phyloP scores from a whole-genome alignment of 495 filamentous ascomycete species.

The Bacidia rubella region DNA sequence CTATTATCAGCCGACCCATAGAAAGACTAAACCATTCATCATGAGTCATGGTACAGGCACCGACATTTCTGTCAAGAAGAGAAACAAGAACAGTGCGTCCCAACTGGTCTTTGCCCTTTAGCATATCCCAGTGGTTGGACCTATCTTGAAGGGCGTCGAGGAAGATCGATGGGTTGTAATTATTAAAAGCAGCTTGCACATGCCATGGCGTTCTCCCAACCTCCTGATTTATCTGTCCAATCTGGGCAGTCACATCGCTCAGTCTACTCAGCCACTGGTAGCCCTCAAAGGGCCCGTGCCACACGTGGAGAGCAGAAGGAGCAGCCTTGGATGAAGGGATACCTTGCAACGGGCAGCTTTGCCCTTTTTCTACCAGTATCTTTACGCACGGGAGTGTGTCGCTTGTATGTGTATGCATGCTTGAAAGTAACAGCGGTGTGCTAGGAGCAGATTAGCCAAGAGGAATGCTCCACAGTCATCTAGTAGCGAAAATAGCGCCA shows the following conservation, averaged over 20 bases:
- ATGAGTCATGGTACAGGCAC: no score
- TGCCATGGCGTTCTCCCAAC: not conserved
- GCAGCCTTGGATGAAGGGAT: not conserved
- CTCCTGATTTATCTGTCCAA: not conserved
- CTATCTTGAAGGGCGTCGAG: no score
- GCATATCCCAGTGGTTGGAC: no score
- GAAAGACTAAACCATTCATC: no score
- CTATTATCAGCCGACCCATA: no score
- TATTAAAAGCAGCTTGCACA: not conserved
- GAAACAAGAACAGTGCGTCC: no score
- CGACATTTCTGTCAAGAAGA: no score
- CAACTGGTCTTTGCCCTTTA: no score
- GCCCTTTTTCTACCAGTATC: not conserved
- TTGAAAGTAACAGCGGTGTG: not conserved
- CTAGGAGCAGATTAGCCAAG: not conserved
- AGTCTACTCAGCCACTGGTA: not conserved
- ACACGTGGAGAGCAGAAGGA: not conserved
- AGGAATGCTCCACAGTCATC: not conserved
- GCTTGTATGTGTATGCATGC: not conserved
- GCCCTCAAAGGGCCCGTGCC: not conserved
- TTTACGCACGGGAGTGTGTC: not conserved
- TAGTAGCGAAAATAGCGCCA: not conserved
- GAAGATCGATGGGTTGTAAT: no score
- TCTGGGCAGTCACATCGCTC: not conserved
- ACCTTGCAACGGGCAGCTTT: not conserved